A percentile compares a stretch with the other conserved stretches of the same genome.
These are phyloP conservation scores for Chlorella variabilis DNA, from an alignment of 163 green algal genomes.

Conservation along the genomic window DNA sequence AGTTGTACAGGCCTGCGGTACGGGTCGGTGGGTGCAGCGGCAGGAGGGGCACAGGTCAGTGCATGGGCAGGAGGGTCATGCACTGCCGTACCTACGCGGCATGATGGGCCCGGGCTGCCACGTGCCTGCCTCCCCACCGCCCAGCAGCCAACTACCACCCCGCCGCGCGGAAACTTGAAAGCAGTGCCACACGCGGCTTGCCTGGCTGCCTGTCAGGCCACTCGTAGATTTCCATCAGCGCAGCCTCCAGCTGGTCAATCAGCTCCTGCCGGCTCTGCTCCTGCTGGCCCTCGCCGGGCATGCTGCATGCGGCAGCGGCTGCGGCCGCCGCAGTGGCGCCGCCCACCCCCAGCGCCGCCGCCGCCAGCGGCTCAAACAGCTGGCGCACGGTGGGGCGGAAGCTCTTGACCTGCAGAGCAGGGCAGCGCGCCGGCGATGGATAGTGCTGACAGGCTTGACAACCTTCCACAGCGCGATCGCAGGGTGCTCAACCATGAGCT, in stretches of 20 bases:
- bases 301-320: background rate
- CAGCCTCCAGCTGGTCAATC: background rate
- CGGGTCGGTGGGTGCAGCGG: background rate
- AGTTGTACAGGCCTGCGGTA: slow-evolving; percentile 60
- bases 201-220: slow-evolving; percentile 23
- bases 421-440: too few species aligned
- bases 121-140: too few species aligned
- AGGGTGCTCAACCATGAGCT: too few species aligned
- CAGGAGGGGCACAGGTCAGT: background rate
- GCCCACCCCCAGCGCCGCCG: background rate
- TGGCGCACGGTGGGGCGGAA: slow-evolving; percentile 10
- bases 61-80: too few species aligned
- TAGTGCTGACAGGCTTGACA: too few species aligned
- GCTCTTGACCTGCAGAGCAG: slow-evolving; percentile 29
- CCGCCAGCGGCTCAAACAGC: slow-evolving; percentile 28
- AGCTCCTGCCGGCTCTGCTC: too few species aligned
- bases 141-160: too few species aligned
- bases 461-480: too few species aligned
- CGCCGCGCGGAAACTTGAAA: too few species aligned
- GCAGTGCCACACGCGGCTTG: too few species aligned
- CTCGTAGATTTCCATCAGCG: slow-evolving; percentile 34
- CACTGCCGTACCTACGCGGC: too few species aligned
- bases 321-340: background rate
- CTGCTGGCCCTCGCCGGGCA: background rate
- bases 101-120: too few species aligned